phyloP scores from a whole-genome alignment of 1,139 yeast species.

The Candida mesenterica region DNA sequence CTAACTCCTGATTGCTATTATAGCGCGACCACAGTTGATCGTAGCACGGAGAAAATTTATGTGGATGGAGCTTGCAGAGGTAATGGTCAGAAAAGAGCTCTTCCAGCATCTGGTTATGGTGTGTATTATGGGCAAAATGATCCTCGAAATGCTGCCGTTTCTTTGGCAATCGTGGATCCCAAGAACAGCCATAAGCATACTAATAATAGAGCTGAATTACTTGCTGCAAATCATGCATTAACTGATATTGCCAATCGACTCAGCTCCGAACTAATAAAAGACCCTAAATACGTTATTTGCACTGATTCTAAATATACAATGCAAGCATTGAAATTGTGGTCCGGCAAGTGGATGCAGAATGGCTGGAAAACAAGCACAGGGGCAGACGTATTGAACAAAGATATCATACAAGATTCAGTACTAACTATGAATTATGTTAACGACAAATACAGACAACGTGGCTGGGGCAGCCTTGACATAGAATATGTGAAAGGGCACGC shows the following conservation, averaged over 20 bases:
- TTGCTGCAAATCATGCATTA: conserved; percentile 62
- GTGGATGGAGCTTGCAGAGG: conserved; percentile 72
- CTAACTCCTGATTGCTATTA: conserved; percentile 2
- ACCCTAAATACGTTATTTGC: conserved; percentile 29
- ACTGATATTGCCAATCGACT: conserved; percentile 29
- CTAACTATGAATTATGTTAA: conserved; percentile 29
- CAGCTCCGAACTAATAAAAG: not conserved
- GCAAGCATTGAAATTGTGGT: conserved; percentile 52
- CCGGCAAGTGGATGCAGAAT: conserved; percentile 48
- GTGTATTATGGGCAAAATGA: conserved; percentile 64
- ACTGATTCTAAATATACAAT: conserved; percentile 63
- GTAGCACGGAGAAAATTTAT: conserved; percentile 34
- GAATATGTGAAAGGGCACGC: conserved; percentile 72
- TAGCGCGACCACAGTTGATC: conserved; percentile 2
- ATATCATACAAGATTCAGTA: conserved; percentile 39
- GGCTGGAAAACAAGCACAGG: conserved; percentile 52
- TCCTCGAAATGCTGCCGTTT: conserved; percentile 51
- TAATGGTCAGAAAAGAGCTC: conserved; percentile 52
- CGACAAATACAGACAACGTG: conserved; percentile 19
- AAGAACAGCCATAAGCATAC: conserved; percentile 44
- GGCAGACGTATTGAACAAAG: conserved; percentile 48
- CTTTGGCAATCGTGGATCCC: conserved; percentile 36
- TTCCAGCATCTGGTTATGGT: conserved; percentile 56
- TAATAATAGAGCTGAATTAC: conserved; percentile 78
- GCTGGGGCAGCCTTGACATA: conserved; percentile 38